Evolutionary conservation across 768 basidiomycete species (phyloP).

Genomic region (Agaricus sinodeliciosus): DNA sequence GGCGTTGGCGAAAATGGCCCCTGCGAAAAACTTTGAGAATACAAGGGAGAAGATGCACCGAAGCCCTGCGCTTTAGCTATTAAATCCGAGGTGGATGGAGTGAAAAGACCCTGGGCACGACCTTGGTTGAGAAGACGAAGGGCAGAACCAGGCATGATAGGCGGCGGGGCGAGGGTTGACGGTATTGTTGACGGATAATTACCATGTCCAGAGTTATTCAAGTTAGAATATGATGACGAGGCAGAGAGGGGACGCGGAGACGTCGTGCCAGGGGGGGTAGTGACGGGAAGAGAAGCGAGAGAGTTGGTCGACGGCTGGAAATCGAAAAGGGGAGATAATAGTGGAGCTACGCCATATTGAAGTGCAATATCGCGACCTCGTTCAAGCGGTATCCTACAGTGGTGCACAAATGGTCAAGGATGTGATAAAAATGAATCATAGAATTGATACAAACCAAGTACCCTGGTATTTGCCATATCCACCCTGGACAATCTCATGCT

Average conservation of each 20-base stretch:
- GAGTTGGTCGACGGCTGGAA: slow-evolving; percentile 76
- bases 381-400: slow-evolving; percentile 87
- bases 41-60: slow-evolving; percentile 46
- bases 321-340: slow-evolving; percentile 89
- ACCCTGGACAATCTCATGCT: slow-evolving; percentile 97
- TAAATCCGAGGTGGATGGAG: slow-evolving; percentile 69
- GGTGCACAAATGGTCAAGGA: slow-evolving; percentile 8
- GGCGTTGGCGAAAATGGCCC: slow-evolving; percentile 49
- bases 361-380: slow-evolving; percentile 88
- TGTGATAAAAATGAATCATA: slow-evolving; percentile 11
- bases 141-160: slow-evolving; percentile 84
- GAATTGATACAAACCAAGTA: slow-evolving; percentile 67
- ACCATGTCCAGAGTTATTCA: slow-evolving; percentile 29
- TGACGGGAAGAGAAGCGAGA: slow-evolving; percentile 59
- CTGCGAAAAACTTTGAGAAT: slow-evolving; percentile 37
- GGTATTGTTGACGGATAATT: slow-evolving; percentile 39
- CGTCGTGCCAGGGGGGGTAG: slow-evolving; percentile 37
- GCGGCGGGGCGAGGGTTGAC: slow-evolving; percentile 66
- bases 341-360: slow-evolving; percentile 85
- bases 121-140: slow-evolving; percentile 81
- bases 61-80: slow-evolving; percentile 41
- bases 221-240: slow-evolving; percentile 58
- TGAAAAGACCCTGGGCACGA: slow-evolving; percentile 80
- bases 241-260: slow-evolving; percentile 64
- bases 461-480: slow-evolving; percentile 99